Conservation (phyloP, 2,329 filamentous ascomycete genomes). For the Aspergillus pseudotamarii region DNA sequence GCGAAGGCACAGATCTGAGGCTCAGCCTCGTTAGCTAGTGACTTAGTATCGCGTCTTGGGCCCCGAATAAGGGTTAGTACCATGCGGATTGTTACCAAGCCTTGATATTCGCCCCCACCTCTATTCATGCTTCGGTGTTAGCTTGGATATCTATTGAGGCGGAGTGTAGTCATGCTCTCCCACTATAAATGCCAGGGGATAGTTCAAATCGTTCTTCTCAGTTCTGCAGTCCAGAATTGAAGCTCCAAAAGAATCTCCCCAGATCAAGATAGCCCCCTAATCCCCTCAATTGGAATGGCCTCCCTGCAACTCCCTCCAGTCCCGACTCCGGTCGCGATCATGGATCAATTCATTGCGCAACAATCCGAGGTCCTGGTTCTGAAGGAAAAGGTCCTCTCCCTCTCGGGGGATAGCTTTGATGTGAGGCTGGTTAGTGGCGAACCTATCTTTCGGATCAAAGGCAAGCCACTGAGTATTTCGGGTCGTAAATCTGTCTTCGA, state of each 20-base stretch:
- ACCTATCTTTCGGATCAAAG: background rate
- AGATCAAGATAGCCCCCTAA: background rate
- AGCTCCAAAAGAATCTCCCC: background rate
- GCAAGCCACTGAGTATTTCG: conserved; percentile 8
- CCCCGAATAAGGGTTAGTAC: too few species aligned
- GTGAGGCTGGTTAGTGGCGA: background rate
- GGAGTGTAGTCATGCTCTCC: background rate
- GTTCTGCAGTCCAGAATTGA: background rate
- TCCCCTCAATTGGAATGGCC: background rate
- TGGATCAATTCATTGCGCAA: background rate
- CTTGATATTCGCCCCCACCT: too few species aligned
- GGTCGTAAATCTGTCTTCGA: conserved; percentile 28
- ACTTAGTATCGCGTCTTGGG: too few species aligned
- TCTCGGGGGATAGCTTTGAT: background rate
- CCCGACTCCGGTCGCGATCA: background rate
- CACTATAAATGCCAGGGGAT: background rate
- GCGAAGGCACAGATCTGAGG: too few species aligned
- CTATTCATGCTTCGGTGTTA: too few species aligned
- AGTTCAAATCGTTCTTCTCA: background rate
- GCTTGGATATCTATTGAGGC: too few species aligned
- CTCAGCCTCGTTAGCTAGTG: too few species aligned
- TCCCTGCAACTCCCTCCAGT: background rate
- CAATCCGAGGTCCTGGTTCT: background rate
- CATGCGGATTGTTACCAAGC: too few species aligned
- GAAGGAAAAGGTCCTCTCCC: background rate